Conservation (phyloP, 148 eudicot species). For the Nyssa sinensis region DNA sequence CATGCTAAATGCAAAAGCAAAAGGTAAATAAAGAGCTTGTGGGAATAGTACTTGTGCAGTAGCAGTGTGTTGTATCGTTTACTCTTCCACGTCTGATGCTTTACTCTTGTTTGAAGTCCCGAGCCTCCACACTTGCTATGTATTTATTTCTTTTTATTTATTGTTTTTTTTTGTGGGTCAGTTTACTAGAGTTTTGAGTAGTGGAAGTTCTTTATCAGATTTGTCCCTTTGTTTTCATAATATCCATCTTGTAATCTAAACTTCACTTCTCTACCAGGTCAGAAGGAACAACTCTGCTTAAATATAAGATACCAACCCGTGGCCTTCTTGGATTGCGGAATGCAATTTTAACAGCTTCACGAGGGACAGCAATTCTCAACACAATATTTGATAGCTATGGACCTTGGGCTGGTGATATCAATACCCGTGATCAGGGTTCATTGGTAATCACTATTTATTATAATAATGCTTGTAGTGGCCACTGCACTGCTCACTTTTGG, state of each 20-base stretch:
- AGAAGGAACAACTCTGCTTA: conserved; percentile 78
- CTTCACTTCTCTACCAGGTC: conserved; percentile 38
- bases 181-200: not conserved
- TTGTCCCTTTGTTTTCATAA: not conserved
- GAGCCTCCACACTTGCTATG: too few relatives aligned
- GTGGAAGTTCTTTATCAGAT: conserved; percentile 5
- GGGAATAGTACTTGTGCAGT: too few relatives aligned
- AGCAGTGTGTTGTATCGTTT: too few relatives aligned
- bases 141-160: not conserved
- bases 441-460: conserved; percentile 43
- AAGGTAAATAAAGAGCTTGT: not conserved
- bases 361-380: conserved; percentile 95
- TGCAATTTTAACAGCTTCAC: conserved; percentile 87
- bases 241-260: not conserved
- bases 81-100: too few relatives aligned
- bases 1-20: not conserved
- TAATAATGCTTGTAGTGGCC: not conserved
- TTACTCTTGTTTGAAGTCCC: too few relatives aligned
- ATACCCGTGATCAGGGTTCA: conserved; percentile 92
- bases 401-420: conserved; percentile 96
- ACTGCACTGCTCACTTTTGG: not conserved
- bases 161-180: too few relatives aligned
- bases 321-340: conserved; percentile 93
- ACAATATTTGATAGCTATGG: conserved; percentile 95
- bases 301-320: conserved; percentile 92